phyloP scores from a whole-genome alignment of 441 rosid genomes.

The Gossypium davidsonii region DNA sequence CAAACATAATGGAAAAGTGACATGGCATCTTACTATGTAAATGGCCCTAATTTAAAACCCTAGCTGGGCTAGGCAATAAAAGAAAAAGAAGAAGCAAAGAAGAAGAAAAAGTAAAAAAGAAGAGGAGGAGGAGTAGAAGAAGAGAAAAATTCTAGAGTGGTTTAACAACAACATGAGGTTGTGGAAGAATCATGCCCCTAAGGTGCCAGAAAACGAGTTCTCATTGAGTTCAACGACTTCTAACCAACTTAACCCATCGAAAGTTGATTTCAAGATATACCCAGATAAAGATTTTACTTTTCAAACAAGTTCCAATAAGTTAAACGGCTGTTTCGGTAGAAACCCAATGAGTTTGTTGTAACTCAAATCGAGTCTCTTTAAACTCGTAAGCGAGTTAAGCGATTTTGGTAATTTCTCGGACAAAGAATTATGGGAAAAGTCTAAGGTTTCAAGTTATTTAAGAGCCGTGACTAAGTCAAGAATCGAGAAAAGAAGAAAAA shows the following conservation, averaged over 20 bases:
- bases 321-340: constrained; percentile 49
- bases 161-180: no score
- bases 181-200: constrained; percentile 62
- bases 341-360: constrained; percentile 61
- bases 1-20: no score
- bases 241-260: constrained; percentile 45
- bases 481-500: constrained; percentile 14
- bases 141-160: no score
- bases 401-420: constrained; percentile 50
- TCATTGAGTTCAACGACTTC: constrained; percentile 71
- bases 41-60: no score
- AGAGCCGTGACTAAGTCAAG: constrained; percentile 38
- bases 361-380: constrained; percentile 62
- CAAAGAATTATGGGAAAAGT: constrained; percentile 53
- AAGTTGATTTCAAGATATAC: constrained; percentile 33
- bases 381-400: constrained; percentile 28
- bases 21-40: no score
- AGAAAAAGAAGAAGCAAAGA: no score
- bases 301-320: constrained; percentile 49
- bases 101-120: no score
- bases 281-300: constrained; percentile 65
- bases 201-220: constrained; percentile 57
- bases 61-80: no score
- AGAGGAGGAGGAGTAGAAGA: no score
- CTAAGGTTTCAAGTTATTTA: constrained; percentile 40